Conservation (phyloP, 2,329 filamentous ascomycete genomes). For the Ophioceras dolichostomum region DNA sequence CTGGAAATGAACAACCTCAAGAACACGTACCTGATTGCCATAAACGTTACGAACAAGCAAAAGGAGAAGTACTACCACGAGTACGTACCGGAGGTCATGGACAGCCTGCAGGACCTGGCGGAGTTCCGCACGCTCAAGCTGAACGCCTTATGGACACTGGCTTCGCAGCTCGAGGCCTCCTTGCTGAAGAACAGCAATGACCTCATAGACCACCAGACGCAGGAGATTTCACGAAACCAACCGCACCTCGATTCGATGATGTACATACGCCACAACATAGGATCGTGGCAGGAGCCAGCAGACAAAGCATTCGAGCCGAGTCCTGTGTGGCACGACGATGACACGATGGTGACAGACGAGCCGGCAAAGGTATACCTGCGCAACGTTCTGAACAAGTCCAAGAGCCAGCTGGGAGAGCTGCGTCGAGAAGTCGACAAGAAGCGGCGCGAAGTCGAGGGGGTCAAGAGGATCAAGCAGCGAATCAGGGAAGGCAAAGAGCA, state of each 20-base stretch:
- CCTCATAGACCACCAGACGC: conserved; percentile 58
- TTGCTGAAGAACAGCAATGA: conserved; percentile 63
- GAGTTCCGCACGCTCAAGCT: conserved; percentile 78
- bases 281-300: conserved; percentile 67
- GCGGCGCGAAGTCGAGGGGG: conserved; percentile 68
- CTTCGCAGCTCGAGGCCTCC: conserved; percentile 67
- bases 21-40: conserved; percentile 93
- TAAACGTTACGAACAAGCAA: conserved; percentile 94
- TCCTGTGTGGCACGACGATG: conserved; percentile 94
- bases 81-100: conserved; percentile 85
- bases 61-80: conserved; percentile 97
- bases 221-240: conserved; percentile 78
- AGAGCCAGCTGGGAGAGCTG: conserved; percentile 67
- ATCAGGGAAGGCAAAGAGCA: conserved; percentile 78
- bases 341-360: conserved; percentile 75
- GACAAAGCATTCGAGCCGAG: conserved; percentile 87
- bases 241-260: conserved; percentile 92
- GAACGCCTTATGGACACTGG: conserved; percentile 75
- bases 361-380: conserved; percentile 79
- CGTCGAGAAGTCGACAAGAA: conserved; percentile 78
- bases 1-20: conserved; percentile 96
- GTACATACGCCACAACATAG: conserved; percentile 89
- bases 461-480: conserved; percentile 60
- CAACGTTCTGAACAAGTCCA: conserved; percentile 86
- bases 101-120: conserved; percentile 86